Evolutionary conservation across 257 asterid genomes (phyloP).

Genomic region (Avicennia marina): DNA sequence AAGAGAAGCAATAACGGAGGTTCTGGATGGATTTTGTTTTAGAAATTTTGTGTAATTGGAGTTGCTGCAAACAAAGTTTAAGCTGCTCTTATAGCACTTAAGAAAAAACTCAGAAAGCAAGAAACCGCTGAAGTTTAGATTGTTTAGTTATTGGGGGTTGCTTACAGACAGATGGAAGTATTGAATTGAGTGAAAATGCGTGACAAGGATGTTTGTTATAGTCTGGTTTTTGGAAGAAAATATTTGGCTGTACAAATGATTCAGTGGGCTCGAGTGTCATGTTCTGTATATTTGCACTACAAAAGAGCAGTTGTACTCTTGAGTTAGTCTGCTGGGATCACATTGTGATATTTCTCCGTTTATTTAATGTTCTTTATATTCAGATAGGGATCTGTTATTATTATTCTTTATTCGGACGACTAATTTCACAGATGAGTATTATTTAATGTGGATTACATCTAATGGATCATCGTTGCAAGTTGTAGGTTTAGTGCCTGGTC

Average conservation of each 20-base stretch:
- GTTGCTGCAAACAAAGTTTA: neutral
- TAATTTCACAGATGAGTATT: neutral
- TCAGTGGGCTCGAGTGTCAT: neutral
- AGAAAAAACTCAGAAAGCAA: neutral
- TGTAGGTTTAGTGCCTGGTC: neutral
- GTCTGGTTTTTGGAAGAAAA: neutral
- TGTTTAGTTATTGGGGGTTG: neutral
- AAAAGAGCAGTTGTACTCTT: neutral
- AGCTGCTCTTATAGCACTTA: neutral
- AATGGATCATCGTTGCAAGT: neutral
- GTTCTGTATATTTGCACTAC: neutral
- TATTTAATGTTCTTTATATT: slow-evolving; percentile 5
- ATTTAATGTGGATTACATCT: slow-evolving; percentile 3
- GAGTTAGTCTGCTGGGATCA: neutral
- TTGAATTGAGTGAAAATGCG: slow-evolving; percentile 2
- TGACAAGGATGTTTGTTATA: slow-evolving; percentile 5
- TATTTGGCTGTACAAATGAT: neutral
- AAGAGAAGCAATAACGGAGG: neutral
- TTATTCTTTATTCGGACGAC: neutral
- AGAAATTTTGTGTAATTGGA: neutral
- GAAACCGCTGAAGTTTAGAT: neutral
- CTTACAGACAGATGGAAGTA: neutral
- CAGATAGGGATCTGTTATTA: neutral
- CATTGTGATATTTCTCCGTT: neutral
- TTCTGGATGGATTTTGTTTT: neutral